Evolutionary conservation across 768 basidiomycete species (phyloP), one percentile per base, ranked within the genome.

Genomic region (Russula abietina): DNA sequence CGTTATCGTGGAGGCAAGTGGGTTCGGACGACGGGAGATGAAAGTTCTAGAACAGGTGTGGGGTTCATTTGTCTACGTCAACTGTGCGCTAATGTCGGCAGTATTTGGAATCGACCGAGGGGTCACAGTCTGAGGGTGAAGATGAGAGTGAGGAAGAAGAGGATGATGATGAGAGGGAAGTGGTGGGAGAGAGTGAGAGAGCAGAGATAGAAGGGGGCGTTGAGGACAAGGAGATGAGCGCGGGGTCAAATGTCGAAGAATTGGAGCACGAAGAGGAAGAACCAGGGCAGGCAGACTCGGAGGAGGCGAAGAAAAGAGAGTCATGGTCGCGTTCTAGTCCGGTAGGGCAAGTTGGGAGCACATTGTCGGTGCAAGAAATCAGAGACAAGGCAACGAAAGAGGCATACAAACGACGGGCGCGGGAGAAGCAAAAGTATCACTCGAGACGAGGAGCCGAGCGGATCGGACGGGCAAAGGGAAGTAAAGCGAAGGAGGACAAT

Each of bases 1-100:
- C 76, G 86, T 97, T 22, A 81, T 91, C 67, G 95, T 98, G 7
- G 89, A 89, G 54, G 97, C 97, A 2, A 96, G 93, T 77, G 96
- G 96, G 28, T 98, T 96, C 74, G 86, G 85, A 64, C 81, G 87
- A 68, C 87, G 87, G 69, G 88, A 96, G 71, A 85, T 91, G 80
- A 84, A 85, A 70, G 75, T 82, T 46, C 76, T 98, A 59, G 92
- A 94, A 74, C 86, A 93, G 79, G 95, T 95, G 64, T 70, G 83
- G 5, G 17, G 9, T 48, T 28, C 32, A 48, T 33, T 55, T 43
- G 22, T 65, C 50, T 36, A 28, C 41, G 53, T 50, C 26, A 43
- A 10, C 54, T 50, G 32, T 51, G 39, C 43, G 39, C 54, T 66
- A 41, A 59, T 48, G 45, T 65, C 67, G 24, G 50, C 57, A 73